phyloP scores from a whole-genome alignment of 176 grass and related monocot species.

The Musa itinerans region DNA sequence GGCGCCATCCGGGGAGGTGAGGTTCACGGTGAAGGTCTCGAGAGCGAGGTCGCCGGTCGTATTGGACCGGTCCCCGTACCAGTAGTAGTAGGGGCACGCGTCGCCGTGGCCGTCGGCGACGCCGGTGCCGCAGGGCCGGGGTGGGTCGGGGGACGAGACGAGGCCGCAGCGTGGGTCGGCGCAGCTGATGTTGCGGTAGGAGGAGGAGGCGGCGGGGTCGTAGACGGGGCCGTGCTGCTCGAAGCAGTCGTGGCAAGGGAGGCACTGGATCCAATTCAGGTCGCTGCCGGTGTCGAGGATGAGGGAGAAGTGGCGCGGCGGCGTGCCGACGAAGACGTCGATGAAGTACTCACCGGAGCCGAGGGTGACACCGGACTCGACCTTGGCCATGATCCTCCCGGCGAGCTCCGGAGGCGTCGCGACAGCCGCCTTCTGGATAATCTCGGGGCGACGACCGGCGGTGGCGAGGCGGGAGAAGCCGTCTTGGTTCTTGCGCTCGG shows the following conservation, averaged over 20 bases:
- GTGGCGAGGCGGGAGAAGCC: not conserved
- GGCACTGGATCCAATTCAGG: constrained; percentile 95
- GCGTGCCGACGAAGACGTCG: constrained; percentile 78
- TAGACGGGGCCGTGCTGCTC: constrained; percentile 65
- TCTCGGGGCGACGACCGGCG: not conserved
- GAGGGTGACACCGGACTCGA: constrained; percentile 71
- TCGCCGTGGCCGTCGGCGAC: constrained; percentile 1
- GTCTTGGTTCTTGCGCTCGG: not conserved
- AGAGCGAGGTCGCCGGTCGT: constrained; percentile 78
- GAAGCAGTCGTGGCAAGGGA: constrained; percentile 72
- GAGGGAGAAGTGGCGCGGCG: constrained; percentile 61
- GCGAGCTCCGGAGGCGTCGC: constrained; percentile 29
- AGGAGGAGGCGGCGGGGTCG: constrained; percentile 46
- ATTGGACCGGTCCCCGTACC: constrained; percentile 92
- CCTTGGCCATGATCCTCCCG: constrained; percentile 51
- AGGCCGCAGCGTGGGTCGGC: constrained; percentile 50
- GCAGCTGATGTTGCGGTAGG: constrained; percentile 70
- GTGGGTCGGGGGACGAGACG: constrained; percentile 27
- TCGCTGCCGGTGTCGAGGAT: constrained; percentile 97
- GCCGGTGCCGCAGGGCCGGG: not conserved
- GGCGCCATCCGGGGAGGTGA: constrained; percentile 27
- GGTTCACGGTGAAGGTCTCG: constrained; percentile 82
- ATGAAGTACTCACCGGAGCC: constrained; percentile 85
- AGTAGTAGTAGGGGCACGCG: constrained; percentile 83
- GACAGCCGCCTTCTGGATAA: not conserved